Base-by-base conservation (phyloP, 2,329 filamentous ascomycete genomes). In the Chrysosporium queenslandicum region DNA sequence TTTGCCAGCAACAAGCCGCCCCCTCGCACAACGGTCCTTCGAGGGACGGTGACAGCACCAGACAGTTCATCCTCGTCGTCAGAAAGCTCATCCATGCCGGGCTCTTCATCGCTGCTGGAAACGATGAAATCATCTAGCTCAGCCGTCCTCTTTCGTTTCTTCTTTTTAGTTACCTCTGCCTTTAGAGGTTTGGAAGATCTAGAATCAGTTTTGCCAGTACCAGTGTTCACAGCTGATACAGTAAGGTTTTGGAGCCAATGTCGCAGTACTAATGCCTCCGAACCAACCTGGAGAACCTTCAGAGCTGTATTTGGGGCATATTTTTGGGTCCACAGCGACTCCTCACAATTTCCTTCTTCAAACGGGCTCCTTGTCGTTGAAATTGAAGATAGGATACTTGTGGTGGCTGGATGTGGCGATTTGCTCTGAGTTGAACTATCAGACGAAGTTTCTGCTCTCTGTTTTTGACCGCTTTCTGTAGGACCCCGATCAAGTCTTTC, bases 111-210 rank as follows among this genome's bases (percentile, higher is more conserved):
- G 46, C 86, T 87, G 59, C 83, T 87, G 14, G 82, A 82, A 14
- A 94, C 78, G 45, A 96, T 74, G 58, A 96, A 95, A 1, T 78
- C 85, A 58, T 92, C 85, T 1, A 92, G 69, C 57, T 87, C 87
- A 57, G 85, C 83, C 1, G 69, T 70, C 64, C 82, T 81, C 63
- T 82, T 85, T 55, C 80, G 79, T 66, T 81, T 86, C 64, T 83
- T 87, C 53, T 64, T 72, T 61, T 53, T 56, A 60, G 71, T 61
- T 45, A 55, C 53, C 63, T 72, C 60, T 56, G 55, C 50, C 57
- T 46, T 51, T 53, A 36, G 53, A 40, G 48, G 47, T 59, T 58
- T 58, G 53, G 42, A 52, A 23, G 25, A 52, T 61, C 71, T 63
- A 42, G 56, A 55, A 63, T 72, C 61, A 50, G 52, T 53, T 50